Conservation (phyloP, 441 rosid genomes). For the Adansonia grandidieri region DNA sequence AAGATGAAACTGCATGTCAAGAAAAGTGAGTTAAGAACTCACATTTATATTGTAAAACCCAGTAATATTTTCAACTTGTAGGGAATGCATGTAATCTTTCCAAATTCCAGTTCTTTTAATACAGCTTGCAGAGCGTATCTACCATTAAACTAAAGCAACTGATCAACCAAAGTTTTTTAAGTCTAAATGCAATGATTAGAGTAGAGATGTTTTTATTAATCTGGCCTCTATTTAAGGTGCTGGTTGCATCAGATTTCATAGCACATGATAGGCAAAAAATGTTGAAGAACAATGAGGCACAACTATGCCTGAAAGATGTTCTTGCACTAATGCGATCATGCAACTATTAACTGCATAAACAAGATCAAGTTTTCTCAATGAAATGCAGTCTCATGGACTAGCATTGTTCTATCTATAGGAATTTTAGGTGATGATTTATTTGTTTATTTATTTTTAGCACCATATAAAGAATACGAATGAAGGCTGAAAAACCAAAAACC, state of each 20-base stretch:
- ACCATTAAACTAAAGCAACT: background rate
- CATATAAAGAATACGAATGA: background rate
- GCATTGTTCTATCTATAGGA: background rate
- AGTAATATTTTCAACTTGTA: background rate
- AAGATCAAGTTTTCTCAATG: too few species aligned
- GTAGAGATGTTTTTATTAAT: background rate
- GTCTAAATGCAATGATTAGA: background rate
- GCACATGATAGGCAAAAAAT: background rate
- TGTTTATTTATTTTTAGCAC: background rate
- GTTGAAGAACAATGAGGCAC: background rate
- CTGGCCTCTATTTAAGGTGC: background rate
- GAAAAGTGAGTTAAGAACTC: constrained; percentile 22
- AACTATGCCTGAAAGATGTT: background rate
- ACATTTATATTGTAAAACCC: background rate
- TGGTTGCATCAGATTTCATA: background rate
- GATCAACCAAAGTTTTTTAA: background rate
- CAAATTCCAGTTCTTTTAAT: background rate
- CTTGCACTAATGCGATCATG: background rate
- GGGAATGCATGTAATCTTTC: background rate
- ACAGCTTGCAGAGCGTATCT: background rate
- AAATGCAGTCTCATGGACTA: background rate
- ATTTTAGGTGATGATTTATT: background rate
- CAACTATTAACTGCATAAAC: too few species aligned
- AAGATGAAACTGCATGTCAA: constrained; percentile 48
- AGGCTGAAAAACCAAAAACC: background rate